Base-by-base conservation (phyloP, 139 green algal species). In the Haematococcus sp. region DNA sequence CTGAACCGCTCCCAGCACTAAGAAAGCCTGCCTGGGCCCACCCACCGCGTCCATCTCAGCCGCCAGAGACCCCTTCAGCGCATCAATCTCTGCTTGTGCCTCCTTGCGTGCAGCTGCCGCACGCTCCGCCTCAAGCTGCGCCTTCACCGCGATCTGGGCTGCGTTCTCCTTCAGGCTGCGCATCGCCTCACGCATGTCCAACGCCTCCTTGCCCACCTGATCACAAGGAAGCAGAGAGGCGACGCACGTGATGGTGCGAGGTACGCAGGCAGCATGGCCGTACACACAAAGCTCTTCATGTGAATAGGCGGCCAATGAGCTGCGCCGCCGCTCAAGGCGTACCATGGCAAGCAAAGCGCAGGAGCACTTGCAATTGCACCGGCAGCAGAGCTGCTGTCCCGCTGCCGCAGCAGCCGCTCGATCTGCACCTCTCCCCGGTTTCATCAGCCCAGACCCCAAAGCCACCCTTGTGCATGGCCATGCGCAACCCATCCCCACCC, bases 121-220 rank as follows among this genome's bases (percentile, higher is more conserved):
- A 46, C 71, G 68, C 68, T 76, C 70, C 40, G 69, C 76, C 67
- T 70, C 79, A 11, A 35, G 40, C 63, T 80, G 74, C 34, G 83
- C 80, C 60, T 71, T 68, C 0, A 73, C 69, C 28, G 77, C 78
- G 49, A 86, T 70, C 17, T 70, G 30, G 11, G 49, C 55, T 4
- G 83, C 80, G 61, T 82, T 78, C 61, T 84, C 63, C 68, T 81
- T 84, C 23, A 89, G 72, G 55, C 66, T 70, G 35, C 51, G 34
- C 83, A 89, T 89, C 27, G 80, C 83, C 15, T 76, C 68, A 23
- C 72, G 71, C 83, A 86, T 84, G 54, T 59, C 52, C 46, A 79
- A 25, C 11, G 74, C 58, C 55, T 83, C 81, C 0, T 7, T 5
- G 33, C 73, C 68, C 15, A 82, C 59, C 80, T 79, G 71, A 13